These are phyloP conservation scores for Erodium moschatum DNA, from an alignment of 441 rosid genomes.

Conservation along the genomic window DNA sequence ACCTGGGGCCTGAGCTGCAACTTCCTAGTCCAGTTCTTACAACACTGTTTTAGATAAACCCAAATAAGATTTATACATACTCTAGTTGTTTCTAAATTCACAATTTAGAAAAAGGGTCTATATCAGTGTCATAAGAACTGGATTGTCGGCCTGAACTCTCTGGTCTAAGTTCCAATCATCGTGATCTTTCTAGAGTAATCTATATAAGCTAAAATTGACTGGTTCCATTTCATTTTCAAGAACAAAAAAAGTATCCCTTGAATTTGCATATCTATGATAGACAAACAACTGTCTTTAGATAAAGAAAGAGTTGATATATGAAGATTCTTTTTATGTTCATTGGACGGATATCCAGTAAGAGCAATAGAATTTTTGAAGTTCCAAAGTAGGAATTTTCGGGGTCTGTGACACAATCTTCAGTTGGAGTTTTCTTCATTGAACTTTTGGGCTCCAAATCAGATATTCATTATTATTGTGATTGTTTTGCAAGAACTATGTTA, in stretches of 20 bases:
- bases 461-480: slow-evolving; percentile 7
- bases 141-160: slow-evolving; percentile 1
- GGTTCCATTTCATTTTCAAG: background rate
- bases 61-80: background rate
- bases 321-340: background rate
- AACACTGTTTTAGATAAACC: slow-evolving; percentile 1
- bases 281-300: background rate
- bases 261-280: background rate
- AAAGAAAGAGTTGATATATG: background rate
- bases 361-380: background rate
- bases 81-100: slow-evolving; percentile 4
- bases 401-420: background rate
- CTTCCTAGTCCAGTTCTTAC: background rate
- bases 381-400: background rate
- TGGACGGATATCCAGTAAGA: background rate
- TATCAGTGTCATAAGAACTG: slow-evolving; percentile 5
- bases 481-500: slow-evolving; percentile 2
- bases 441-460: background rate
- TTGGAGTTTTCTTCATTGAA: background rate
- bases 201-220: background rate
- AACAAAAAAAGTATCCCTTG: background rate
- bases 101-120: background rate
- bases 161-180: background rate
- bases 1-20: background rate
- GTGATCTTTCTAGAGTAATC: background rate